A percentile compares a stretch with the other conserved stretches of the same genome.
Conservation (phyloP, 2,329 filamentous ascomycete genomes). For the Paraphaeosphaeria minitans region DNA sequence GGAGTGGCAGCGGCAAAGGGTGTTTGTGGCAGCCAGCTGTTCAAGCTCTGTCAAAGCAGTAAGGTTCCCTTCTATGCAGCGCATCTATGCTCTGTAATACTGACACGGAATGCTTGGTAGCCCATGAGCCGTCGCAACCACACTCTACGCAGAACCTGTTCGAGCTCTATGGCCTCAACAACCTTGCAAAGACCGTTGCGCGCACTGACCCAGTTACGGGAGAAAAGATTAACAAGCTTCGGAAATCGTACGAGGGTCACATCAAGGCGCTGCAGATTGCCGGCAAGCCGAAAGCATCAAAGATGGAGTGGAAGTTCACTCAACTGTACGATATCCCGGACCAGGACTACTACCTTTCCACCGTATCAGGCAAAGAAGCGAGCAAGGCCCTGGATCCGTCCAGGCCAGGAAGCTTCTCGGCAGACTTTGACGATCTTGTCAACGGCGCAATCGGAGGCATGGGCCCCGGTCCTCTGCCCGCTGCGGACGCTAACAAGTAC, state of each 20-base stretch:
- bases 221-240: slow-evolving; percentile 67
- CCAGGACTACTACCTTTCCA: slow-evolving; percentile 47
- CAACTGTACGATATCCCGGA: slow-evolving; percentile 47
- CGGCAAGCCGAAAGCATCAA: slow-evolving; percentile 55
- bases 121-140: slow-evolving; percentile 55
- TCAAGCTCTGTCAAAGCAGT: slow-evolving; percentile 44
- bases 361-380: slow-evolving; percentile 49
- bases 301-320: slow-evolving; percentile 45
- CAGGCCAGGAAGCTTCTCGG: slow-evolving; percentile 26
- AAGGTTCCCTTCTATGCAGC: slow-evolving; percentile 33
- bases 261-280: slow-evolving; percentile 56
- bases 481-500: slow-evolving; percentile 49
- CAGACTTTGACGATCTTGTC: slow-evolving; percentile 42
- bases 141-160: slow-evolving; percentile 64
- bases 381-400: slow-evolving; percentile 32
- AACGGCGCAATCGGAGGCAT: slow-evolving; percentile 49
- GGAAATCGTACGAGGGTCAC: slow-evolving; percentile 62
- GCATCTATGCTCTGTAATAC: slow-evolving; percentile 28
- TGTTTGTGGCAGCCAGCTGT: slow-evolving; percentile 39
- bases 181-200: slow-evolving; percentile 63
- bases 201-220: slow-evolving; percentile 65
- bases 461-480: slow-evolving; percentile 50
- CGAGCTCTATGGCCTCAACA: slow-evolving; percentile 61
- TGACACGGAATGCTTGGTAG: slow-evolving; percentile 40
- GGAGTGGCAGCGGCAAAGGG: slow-evolving; percentile 37